Percentiles rank a stretch among this genome's conserved stretches.
phyloP scores from a whole-genome alignment of 352 stramenopile species.

The Globisporangium lucens region DNA sequence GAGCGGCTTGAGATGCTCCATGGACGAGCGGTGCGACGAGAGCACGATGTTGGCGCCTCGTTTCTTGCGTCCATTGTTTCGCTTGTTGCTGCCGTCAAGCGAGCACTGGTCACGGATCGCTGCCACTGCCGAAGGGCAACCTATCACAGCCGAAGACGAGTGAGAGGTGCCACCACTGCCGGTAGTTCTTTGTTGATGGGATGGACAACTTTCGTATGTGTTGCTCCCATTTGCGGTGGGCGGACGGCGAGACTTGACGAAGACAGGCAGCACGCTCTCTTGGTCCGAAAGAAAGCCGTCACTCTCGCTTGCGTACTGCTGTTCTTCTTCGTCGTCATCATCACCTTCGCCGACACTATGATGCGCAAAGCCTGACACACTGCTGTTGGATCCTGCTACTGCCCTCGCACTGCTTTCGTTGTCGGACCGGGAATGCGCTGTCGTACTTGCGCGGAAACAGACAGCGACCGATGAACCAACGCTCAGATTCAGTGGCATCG shows the following conservation, averaged over 20 bases:
- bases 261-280: slow-evolving; percentile 9
- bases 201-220: not conserved
- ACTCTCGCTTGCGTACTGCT: slow-evolving; percentile 14
- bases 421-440: slow-evolving; percentile 26
- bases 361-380: not conserved
- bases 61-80: slow-evolving; percentile 1
- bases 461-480: slow-evolving; percentile 54
- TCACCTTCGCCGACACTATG: not conserved
- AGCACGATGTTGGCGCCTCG: slow-evolving; percentile 4
- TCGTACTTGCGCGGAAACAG: slow-evolving; percentile 52
- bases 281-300: slow-evolving; percentile 19
- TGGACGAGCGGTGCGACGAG: slow-evolving; percentile 8
- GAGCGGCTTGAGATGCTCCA: slow-evolving; percentile 53
- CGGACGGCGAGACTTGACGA: slow-evolving; percentile 12
- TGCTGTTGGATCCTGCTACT: not conserved
- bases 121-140: slow-evolving; percentile 3
- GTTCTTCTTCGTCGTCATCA: slow-evolving; percentile 9
- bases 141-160: not conserved
- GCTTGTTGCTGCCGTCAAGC: not conserved
- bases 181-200: not conserved
- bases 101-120: slow-evolving; percentile 13
- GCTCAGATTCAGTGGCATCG: slow-evolving; percentile 37
- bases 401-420: slow-evolving; percentile 8
- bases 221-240: not conserved
- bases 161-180: not conserved